Conservation (phyloP, 257 asterid species). For the Misopates orontium region DNA sequence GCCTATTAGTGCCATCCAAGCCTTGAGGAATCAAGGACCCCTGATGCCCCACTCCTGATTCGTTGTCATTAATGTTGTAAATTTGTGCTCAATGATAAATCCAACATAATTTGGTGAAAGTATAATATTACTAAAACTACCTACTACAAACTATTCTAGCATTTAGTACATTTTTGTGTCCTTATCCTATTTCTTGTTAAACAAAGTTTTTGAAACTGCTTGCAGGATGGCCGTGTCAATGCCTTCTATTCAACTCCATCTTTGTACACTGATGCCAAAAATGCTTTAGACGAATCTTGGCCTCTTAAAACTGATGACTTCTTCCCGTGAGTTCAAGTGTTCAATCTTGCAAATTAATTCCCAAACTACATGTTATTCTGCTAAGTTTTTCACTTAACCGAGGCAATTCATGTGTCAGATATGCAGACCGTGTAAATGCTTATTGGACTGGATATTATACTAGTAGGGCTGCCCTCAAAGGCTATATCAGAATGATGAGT, state of each 20-base stretch:
- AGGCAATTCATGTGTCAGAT: slow-evolving; percentile 29
- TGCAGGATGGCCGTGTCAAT: slow-evolving; percentile 59
- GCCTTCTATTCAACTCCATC: slow-evolving; percentile 54
- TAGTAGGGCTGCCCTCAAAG: slow-evolving; percentile 49
- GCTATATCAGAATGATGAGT: slow-evolving; percentile 44
- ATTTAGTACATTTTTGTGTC: too few relatives aligned
- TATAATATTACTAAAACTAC: too few relatives aligned
- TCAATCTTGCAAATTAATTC: too few relatives aligned
- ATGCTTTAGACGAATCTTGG: slow-evolving; percentile 41
- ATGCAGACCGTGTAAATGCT: slow-evolving; percentile 45
- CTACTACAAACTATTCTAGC: too few relatives aligned
- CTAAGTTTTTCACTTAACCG: slow-evolving; percentile 13
- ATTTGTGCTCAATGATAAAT: too few relatives aligned
- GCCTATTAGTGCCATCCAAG: too few relatives aligned
- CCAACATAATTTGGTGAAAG: too few relatives aligned
- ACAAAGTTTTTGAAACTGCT: slow-evolving; percentile 1
- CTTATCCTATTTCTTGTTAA: neutral
- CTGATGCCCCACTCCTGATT: too few relatives aligned
- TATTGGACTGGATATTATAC: slow-evolving; percentile 61
- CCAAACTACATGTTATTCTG: neutral
- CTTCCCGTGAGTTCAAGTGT: slow-evolving; percentile 45
- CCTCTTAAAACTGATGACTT: slow-evolving; percentile 49
- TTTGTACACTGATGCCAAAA: slow-evolving; percentile 50
- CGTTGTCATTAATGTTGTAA: too few relatives aligned
- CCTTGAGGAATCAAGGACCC: too few relatives aligned